A percentile compares a stretch with the other conserved stretches of the same genome.
Evolutionary conservation across 2,329 filamentous ascomycete genomes (phyloP).

Genomic region (Cadophora sp.): DNA sequence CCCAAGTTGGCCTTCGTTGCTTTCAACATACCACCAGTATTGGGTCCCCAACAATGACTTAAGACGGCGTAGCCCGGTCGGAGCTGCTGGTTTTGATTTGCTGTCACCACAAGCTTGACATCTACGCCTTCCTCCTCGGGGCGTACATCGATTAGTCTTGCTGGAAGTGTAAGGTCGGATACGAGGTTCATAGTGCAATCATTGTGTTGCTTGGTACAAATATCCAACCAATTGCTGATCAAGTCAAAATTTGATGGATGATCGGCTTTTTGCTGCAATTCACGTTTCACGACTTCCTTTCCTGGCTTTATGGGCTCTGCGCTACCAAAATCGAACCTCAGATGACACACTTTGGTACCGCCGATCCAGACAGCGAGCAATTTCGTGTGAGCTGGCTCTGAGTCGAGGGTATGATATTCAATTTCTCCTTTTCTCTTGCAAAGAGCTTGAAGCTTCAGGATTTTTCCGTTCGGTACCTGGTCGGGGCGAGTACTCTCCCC

Average conservation of each 20-base stretch:
- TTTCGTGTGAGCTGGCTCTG: not conserved
- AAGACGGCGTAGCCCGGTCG: not conserved
- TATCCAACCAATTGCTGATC: not conserved
- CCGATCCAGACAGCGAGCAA: not conserved
- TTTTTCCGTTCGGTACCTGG: not conserved
- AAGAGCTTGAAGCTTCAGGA: not conserved
- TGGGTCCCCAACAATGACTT: not conserved
- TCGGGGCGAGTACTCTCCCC: not conserved
- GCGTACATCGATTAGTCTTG: conserved; percentile 1
- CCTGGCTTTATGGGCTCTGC: not conserved
- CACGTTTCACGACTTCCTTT: not conserved
- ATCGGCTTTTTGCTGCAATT: not conserved
- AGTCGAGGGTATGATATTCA: not conserved
- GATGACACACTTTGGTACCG: not conserved
- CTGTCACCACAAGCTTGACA: conserved; percentile 2
- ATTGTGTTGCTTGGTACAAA: not conserved
- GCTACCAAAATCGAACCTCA: not conserved
- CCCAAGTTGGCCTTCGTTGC: not conserved
- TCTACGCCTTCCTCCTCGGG: not conserved
- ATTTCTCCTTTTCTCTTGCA: not conserved
- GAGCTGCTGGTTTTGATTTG: not conserved
- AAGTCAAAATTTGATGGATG: not conserved
- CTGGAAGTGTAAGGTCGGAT: not conserved
- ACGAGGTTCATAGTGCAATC: not conserved
- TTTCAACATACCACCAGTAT: not conserved